Evolutionary conservation across 306 rosid species (phyloP), one percentile per base, ranked within the genome.

Genomic region (Dalbergia oliveri): DNA sequence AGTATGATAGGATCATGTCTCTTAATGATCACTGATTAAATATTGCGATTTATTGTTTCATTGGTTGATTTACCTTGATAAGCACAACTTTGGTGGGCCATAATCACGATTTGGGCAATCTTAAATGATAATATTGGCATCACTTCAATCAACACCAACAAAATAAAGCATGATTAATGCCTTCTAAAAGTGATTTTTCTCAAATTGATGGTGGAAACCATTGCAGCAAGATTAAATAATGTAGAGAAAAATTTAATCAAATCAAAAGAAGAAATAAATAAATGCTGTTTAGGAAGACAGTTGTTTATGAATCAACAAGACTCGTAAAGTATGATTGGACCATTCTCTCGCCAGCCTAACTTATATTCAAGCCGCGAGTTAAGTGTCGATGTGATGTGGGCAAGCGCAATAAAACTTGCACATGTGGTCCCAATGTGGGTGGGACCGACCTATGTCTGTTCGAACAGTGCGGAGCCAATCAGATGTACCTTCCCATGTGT

Each of bases 71-170:
- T 81, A 83, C 84, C 78, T 86, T 86, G 86, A 81, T 76, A 86
- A 90, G 74, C 91, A 89, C 94, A 85, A 87, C 76, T 26, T 90
- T 84, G 92, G 95, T 84, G 96, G 98, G 93, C 77, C 97, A 86
- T 84, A 72, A 11, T 84, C 69, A 72, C 65, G 97, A 94, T 94
- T 86, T 5, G 81, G 87, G 92, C 56, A 70, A 94, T 94, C 98
- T 91, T 87, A 85, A 79, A 81, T 84, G 92, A 91, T 90, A 86
- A 89, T 90, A 88, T 88, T 47, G 77, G 90, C 89, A 90, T 91
- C 94, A 89, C 79, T 89, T 91, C 95, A 86, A 90, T 90, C 94
- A 90, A 90, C 79, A 72, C 44, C 84, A 74, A n/a, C n/a, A n/a
- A n/a, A 69, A 78, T 81, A 81, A 79, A 81, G 81, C 84, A 88